These are phyloP conservation scores for Backusella macrospora DNA, from an alignment of 192 early-diverging fungal species.

Conservation along the genomic window DNA sequence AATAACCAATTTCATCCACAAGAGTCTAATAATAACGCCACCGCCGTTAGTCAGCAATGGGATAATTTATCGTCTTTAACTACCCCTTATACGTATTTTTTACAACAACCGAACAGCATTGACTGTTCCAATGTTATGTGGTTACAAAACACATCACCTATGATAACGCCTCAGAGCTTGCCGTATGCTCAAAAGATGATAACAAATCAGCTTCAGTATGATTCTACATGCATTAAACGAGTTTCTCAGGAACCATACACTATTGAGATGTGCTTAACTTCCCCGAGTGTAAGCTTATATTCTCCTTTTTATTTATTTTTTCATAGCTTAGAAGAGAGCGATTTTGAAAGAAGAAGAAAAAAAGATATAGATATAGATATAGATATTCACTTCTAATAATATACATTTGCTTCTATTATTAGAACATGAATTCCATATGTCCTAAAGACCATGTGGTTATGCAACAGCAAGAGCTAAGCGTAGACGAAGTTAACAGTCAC, in stretches of 20 bases:
- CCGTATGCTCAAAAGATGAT: background rate
- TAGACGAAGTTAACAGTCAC: background rate
- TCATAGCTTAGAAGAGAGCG: background rate
- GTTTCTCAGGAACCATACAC: background rate
- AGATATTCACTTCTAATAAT: background rate
- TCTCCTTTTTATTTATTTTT: background rate
- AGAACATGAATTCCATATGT: background rate
- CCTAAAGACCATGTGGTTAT: background rate
- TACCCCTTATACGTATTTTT: conserved; percentile 1
- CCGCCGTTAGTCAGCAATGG: background rate
- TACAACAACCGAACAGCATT: background rate
- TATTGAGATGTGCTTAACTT: background rate
- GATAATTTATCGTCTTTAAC: background rate
- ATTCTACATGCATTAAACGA: background rate
- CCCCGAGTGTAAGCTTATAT: background rate
- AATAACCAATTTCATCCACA: background rate
- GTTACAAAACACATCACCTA: background rate
- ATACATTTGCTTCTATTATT: background rate
- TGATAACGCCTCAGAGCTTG: background rate
- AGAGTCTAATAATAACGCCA: background rate
- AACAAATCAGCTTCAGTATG: background rate
- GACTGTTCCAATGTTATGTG: background rate
- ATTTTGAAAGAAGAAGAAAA: too few species aligned
- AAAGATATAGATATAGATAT: background rate
- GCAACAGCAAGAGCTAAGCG: background rate